Percentiles rank a stretch among this genome's conserved stretches.
Conservation (phyloP, 768 basidiomycete species). For the Piloderma croceum region DNA sequence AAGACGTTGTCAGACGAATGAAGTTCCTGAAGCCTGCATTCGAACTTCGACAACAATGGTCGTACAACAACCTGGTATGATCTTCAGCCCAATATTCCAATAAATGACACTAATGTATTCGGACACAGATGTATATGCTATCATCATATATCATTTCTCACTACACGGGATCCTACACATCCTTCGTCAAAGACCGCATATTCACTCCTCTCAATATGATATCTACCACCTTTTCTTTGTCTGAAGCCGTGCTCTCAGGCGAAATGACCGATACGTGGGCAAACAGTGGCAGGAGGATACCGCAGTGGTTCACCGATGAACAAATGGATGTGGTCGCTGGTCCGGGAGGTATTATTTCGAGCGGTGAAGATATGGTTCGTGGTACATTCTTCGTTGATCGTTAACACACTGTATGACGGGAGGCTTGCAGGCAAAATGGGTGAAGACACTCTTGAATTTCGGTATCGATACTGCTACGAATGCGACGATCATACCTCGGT, state of each 20-base stretch:
- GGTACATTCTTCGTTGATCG: neutral
- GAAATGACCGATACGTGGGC: constrained; percentile 31
- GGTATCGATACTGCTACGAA: constrained; percentile 28
- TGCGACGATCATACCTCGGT: constrained; percentile 26
- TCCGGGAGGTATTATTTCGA: constrained; percentile 41
- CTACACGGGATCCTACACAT: constrained; percentile 27
- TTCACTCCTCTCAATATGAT: constrained; percentile 37
- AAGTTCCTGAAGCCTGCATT: constrained; percentile 22
- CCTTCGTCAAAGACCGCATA: constrained; percentile 38
- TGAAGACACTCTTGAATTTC: constrained; percentile 26
- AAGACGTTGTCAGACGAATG: constrained; percentile 20
- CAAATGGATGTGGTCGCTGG: constrained; percentile 26
- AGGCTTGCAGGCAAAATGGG: constrained; percentile 35
- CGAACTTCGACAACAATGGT: constrained; percentile 28
- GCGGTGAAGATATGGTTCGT: constrained; percentile 36
- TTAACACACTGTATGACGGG: neutral
- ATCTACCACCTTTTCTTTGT: constrained; percentile 32
- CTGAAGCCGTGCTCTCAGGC: constrained; percentile 27
- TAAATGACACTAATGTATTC: neutral
- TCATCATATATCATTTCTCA: constrained; percentile 27
- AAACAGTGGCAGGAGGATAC: constrained; percentile 26
- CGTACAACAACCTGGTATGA: constrained; percentile 31
- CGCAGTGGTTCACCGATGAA: constrained; percentile 26
- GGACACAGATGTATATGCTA: constrained; percentile 32
- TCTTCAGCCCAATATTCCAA: neutral